Evolutionary conservation across 225 moss, liverwort and hornwort species (phyloP).

Genomic region (Rhytidiadelphus loreus): DNA sequence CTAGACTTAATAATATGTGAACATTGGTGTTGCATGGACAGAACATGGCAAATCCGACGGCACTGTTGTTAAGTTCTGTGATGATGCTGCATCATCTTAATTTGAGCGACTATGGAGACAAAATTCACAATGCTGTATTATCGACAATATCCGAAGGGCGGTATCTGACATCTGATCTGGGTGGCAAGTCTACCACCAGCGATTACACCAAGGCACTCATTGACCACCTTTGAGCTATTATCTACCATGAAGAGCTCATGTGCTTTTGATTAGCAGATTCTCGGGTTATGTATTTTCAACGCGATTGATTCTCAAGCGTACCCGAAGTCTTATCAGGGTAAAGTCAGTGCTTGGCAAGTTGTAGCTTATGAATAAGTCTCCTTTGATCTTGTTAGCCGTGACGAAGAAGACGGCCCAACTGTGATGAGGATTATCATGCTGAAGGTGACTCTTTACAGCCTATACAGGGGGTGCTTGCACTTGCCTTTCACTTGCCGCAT

Average conservation of each 20-base stretch:
- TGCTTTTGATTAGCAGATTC: not conserved
- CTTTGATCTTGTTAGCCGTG: not conserved
- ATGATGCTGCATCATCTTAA: conserved; percentile 89
- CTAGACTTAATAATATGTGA: not conserved
- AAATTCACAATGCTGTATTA: conserved; percentile 64
- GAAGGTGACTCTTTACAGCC: not conserved
- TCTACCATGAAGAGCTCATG: not conserved
- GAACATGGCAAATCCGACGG: conserved; percentile 95
- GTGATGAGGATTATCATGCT: not conserved
- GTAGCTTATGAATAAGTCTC: conserved; percentile 11
- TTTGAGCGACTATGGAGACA: conserved; percentile 42
- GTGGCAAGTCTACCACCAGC: conserved; percentile 57
- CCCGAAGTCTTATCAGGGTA: not conserved
- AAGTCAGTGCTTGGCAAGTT: conserved; percentile 7
- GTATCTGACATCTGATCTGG: conserved; percentile 74
- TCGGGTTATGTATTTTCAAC: not conserved
- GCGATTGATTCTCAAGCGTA: not conserved
- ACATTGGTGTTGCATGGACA: conserved; percentile 7
- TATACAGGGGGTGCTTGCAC: not conserved
- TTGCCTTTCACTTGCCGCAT: not conserved
- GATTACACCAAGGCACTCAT: conserved; percentile 93
- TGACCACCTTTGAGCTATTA: conserved; percentile 44
- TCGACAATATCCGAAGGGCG: conserved; percentile 65
- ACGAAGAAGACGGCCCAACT: not conserved
- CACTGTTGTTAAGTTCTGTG: conserved; percentile 81